A percentile compares a stretch with the other conserved stretches of the same genome.
These are phyloP conservation scores for Neurospora sp. DNA, from an alignment of 495 filamentous ascomycete species.

Conservation along the genomic window DNA sequence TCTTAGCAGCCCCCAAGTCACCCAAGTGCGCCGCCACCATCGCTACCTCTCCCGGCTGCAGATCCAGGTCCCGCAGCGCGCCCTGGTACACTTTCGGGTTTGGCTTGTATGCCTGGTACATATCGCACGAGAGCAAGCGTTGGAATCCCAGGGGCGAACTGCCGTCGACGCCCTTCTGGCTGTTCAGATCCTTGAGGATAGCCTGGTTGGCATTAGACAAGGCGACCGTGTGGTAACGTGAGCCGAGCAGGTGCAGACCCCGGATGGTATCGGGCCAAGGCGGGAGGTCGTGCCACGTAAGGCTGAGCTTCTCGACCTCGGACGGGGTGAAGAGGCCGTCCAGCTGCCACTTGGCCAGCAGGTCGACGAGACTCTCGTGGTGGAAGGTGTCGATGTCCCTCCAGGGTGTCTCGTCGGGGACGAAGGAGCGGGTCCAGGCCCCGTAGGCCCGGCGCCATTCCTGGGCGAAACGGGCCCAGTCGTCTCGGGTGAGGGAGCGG, in stretches of 20 bases:
- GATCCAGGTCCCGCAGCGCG: slow-evolving; percentile 47
- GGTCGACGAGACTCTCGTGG: slow-evolving; percentile 43
- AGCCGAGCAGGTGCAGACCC: slow-evolving; percentile 47
- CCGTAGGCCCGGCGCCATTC: slow-evolving; percentile 59
- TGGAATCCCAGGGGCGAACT: slow-evolving; percentile 43
- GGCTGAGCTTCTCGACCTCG: slow-evolving; percentile 46
- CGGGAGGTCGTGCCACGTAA: slow-evolving; percentile 59
- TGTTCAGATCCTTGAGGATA: slow-evolving; percentile 54
- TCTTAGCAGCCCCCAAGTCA: slow-evolving; percentile 58
- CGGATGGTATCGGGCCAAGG: slow-evolving; percentile 56
- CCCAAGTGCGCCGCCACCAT: slow-evolving; percentile 70
- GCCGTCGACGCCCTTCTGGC: slow-evolving; percentile 26
- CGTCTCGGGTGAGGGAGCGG: slow-evolving; percentile 37
- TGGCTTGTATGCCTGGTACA: slow-evolving; percentile 74
- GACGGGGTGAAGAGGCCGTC: slow-evolving; percentile 46
- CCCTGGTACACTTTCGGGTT: slow-evolving; percentile 56
- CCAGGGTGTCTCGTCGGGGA: slow-evolving; percentile 36
- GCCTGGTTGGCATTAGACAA: slow-evolving; percentile 65
- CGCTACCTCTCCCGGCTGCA: slow-evolving; percentile 51
- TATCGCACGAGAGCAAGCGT: slow-evolving; percentile 51
- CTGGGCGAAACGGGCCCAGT: slow-evolving; percentile 53
- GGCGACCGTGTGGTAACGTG: slow-evolving; percentile 47
- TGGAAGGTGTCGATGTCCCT: slow-evolving; percentile 59
- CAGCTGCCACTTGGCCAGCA: slow-evolving; percentile 46
- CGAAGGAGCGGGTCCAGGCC: slow-evolving; percentile 45